A percentile compares a stretch with the other conserved stretches of the same genome.
These are phyloP conservation scores for Colletotrichum sidae DNA, from an alignment of 2,329 filamentous ascomycete species.

Conservation along the genomic window DNA sequence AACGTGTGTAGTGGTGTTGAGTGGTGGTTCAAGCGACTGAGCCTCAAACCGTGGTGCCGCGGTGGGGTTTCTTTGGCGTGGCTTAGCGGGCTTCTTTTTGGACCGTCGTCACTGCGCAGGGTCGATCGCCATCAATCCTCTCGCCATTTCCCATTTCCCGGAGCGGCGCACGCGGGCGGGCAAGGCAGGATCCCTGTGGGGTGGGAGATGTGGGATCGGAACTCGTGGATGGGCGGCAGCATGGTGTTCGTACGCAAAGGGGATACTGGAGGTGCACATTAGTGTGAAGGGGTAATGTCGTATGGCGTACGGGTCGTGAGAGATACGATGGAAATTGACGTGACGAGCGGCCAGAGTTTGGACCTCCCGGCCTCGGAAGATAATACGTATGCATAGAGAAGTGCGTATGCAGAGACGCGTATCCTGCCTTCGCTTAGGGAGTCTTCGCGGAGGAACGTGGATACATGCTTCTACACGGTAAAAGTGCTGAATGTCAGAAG, in stretches of 20 bases:
- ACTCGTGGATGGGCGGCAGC: slow-evolving; percentile 12
- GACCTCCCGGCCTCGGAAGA: background rate
- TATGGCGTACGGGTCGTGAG: slow-evolving; percentile 23
- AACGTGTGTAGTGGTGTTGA: slow-evolving; percentile 1
- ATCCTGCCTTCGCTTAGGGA: slow-evolving; percentile 27
- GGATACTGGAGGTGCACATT: no score
- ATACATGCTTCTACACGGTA: slow-evolving; percentile 12
- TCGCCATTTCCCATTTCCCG: slow-evolving; percentile 25
- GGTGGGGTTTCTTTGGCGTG: slow-evolving; percentile 24
- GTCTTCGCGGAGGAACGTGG: slow-evolving; percentile 5
- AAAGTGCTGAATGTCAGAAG: background rate
- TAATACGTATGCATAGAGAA: background rate
- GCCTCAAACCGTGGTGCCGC: slow-evolving; percentile 35
- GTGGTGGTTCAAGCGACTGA: slow-evolving; percentile 29
- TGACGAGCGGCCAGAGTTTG: no score
- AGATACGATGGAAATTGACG: slow-evolving; percentile 7
- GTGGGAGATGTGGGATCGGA: slow-evolving; percentile 22
- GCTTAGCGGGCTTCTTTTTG: slow-evolving; percentile 28
- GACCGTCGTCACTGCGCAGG: slow-evolving; percentile 36
- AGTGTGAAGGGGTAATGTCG: slow-evolving; percentile 2
- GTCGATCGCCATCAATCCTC: slow-evolving; percentile 29
- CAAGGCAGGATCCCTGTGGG: slow-evolving; percentile 8
- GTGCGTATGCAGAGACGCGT: slow-evolving; percentile 21
- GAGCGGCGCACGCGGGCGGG: slow-evolving; percentile 23
- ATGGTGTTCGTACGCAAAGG: no score